These are phyloP conservation scores for Ensete glaucum DNA, from an alignment of 176 grass and related monocot species.

Conservation along the genomic window DNA sequence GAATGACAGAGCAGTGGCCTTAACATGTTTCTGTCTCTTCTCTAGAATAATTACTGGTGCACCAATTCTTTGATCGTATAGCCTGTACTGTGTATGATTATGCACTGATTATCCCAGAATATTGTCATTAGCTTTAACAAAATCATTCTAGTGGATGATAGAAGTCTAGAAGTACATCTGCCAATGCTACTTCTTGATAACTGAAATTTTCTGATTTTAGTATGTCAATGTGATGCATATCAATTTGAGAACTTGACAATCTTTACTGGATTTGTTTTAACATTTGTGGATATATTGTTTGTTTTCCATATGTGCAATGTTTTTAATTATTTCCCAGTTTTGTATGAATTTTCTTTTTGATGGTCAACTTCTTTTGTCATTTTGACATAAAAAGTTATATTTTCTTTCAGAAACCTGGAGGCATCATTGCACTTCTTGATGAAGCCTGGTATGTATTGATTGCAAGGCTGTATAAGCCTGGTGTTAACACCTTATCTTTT, in stretches of 20 bases:
- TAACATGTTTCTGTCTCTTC: not conserved
- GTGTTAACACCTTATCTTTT: not conserved
- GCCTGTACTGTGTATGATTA: not conserved
- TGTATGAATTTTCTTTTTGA: not conserved
- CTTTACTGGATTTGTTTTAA: not conserved
- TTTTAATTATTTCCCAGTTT: not conserved
- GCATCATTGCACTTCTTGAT: conserved; percentile 87
- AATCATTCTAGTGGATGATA: not conserved
- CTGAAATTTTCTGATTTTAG: not conserved
- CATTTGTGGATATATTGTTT: conserved; percentile 1
- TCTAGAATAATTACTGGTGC: not conserved
- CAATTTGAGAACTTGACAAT: not conserved
- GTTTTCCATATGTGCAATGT: not conserved
- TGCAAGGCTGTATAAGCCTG: no score
- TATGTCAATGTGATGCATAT: not conserved
- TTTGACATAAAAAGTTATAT: not conserved
- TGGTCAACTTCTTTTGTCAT: not conserved
- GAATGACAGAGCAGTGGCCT: no score
- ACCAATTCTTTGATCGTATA: not conserved
- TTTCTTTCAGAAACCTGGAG: conserved; percentile 88
- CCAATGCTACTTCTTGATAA: not conserved
- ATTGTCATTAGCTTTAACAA: not conserved
- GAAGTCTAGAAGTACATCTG: not conserved
- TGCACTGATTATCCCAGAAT: not conserved
- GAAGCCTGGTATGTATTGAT: conserved; percentile 76